phyloP scores from a whole-genome alignment of 2,329 filamentous ascomycete species.

The Claviceps capensis region DNA sequence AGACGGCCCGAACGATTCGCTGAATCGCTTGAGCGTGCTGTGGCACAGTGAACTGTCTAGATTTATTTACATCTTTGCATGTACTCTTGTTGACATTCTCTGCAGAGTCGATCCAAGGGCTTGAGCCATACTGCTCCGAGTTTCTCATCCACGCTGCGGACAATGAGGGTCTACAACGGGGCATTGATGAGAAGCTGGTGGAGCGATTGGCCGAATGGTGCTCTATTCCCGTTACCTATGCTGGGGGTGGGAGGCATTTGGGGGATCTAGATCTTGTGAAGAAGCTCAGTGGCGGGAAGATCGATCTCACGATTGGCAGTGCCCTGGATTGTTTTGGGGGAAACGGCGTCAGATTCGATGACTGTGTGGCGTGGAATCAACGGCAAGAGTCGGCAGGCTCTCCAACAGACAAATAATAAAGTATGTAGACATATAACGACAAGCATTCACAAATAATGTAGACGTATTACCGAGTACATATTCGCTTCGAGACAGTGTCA shows the following conservation, averaged over 20 bases:
- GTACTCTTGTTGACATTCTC: not conserved
- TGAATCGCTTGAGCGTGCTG: not conserved
- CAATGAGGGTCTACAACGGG: slow-evolving; percentile 84
- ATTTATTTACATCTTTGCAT: not conserved
- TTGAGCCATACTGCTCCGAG: slow-evolving; percentile 89
- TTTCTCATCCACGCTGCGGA: slow-evolving; percentile 96
- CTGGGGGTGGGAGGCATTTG: slow-evolving; percentile 75
- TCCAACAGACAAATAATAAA: not conserved
- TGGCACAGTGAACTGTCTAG: not conserved
- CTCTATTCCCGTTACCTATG: slow-evolving; percentile 86
- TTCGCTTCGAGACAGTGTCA: not conserved
- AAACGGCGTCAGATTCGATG: slow-evolving; percentile 69
- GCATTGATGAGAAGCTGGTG: slow-evolving; percentile 80
- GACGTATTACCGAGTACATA: not conserved
- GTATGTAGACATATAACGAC: too few species aligned
- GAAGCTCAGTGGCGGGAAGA: slow-evolving; percentile 60
- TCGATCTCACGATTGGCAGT: slow-evolving; percentile 92
- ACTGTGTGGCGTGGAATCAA: slow-evolving; percentile 80
- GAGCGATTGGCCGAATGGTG: slow-evolving; percentile 69
- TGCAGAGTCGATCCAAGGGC: slow-evolving; percentile 62
- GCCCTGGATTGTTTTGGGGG: slow-evolving; percentile 94
- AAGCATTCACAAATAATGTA: too few species aligned
- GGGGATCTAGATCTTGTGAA: slow-evolving; percentile 75
- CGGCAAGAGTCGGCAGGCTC: slow-evolving; percentile 17
- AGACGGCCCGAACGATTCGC: slow-evolving; percentile 6